These are phyloP conservation scores for Ganoderma sinense DNA, from an alignment of 1,284 basidiomycete species.

Conservation along the genomic window DNA sequence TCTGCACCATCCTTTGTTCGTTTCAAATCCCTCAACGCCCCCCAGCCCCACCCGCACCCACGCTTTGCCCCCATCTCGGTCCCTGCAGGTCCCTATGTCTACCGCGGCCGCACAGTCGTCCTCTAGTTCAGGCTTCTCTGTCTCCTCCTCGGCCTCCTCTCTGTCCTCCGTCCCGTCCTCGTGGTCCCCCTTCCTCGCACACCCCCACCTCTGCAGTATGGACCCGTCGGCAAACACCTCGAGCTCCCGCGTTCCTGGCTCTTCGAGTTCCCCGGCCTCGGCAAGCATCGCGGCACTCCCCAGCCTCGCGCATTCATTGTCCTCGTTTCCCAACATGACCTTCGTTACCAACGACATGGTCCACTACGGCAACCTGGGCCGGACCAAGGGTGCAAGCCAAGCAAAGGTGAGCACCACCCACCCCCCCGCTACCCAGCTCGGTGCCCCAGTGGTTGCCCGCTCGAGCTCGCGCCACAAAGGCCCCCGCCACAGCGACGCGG, in stretches of 20 bases:
- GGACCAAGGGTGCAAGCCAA: conserved; percentile 39
- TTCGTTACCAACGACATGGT: conserved; percentile 43
- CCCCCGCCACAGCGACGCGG: conserved; percentile 2
- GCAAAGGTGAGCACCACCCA: conserved; percentile 36
- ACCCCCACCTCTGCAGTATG: conserved; percentile 13
- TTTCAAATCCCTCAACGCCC: conserved; percentile 14
- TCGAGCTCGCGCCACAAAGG: conserved; percentile 3
- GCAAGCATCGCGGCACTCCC: conserved; percentile 39
- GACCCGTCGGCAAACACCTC: conserved; percentile 6
- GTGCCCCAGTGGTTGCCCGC: not conserved
- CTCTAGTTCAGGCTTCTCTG: conserved; percentile 24
- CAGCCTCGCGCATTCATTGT: conserved; percentile 43
- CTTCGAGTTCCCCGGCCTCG: conserved; percentile 8
- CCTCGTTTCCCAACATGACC: conserved; percentile 42
- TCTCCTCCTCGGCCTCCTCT: conserved; percentile 24
- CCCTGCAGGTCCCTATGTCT: conserved; percentile 4
- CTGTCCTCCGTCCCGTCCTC: conserved; percentile 26
- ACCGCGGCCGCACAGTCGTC: conserved; percentile 2
- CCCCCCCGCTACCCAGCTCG: not conserved
- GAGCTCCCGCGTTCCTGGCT: conserved; percentile 9
- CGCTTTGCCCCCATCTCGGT: conserved; percentile 1
- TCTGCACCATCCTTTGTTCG: conserved; percentile 31
- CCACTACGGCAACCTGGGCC: conserved; percentile 37
- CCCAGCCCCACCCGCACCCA: not conserved
- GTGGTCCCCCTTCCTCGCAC: conserved; percentile 24